Conservation (phyloP, 129 eudicot genomes). For the Glebionis coronaria region DNA sequence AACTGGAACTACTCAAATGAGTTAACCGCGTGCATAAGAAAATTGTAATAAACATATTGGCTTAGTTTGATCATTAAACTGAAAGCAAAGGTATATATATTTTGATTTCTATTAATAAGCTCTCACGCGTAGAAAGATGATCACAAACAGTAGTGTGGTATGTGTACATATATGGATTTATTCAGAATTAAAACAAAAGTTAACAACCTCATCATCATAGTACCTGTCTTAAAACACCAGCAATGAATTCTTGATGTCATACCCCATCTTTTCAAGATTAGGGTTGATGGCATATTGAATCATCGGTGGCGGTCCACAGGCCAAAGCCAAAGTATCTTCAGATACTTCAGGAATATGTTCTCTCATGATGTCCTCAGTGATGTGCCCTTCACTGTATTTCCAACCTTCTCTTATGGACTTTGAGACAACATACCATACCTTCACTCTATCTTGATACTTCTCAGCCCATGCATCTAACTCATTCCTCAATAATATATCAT, state of each 20-base stretch:
- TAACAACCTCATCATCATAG: conserved; percentile 6
- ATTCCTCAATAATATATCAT: conserved; percentile 73
- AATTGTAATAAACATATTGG: not conserved
- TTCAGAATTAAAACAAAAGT: not conserved
- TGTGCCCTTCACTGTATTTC: conserved; percentile 67
- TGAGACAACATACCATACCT: conserved; percentile 86
- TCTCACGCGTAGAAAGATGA: not conserved
- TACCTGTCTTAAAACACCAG: conserved; percentile 52
- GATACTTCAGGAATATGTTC: conserved; percentile 64
- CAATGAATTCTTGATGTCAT: conserved; percentile 66
- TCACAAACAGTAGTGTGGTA: conserved; percentile 22
- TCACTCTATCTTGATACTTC: conserved; percentile 52
- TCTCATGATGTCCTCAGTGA: conserved; percentile 55
- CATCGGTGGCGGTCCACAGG: conserved; percentile 99
- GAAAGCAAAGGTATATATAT: conserved; percentile 1
- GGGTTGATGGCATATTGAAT: conserved; percentile 86
- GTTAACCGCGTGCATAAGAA: not conserved
- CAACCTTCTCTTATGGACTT: conserved; percentile 56
- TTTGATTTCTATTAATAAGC: not conserved
- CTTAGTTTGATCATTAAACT: not conserved
- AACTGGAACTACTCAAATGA: too few relatives aligned
- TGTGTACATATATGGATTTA: conserved; percentile 26
- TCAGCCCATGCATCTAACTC: conserved; percentile 82
- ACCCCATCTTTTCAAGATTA: conserved; percentile 89
- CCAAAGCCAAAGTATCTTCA: conserved; percentile 61